These are phyloP conservation scores for Orbilia oligospora DNA, from an alignment of 2,329 filamentous ascomycete genomes.

Conservation along the genomic window DNA sequence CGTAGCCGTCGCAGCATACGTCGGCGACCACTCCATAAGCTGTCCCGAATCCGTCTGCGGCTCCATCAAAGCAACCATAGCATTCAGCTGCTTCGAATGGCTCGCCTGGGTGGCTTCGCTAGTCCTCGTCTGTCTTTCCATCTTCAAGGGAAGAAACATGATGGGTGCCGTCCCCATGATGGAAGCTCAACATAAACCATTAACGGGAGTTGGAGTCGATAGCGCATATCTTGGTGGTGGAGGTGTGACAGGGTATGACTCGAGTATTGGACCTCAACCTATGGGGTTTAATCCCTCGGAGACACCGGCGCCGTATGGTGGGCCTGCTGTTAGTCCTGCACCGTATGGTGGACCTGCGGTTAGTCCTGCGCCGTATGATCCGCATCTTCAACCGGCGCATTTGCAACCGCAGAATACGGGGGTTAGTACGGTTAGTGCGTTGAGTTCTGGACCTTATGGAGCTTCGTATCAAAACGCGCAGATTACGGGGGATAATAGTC, in stretches of 20 bases:
- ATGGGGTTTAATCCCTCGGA: constrained; percentile 56
- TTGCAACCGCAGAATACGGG: constrained; percentile 55
- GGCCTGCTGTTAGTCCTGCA: constrained; percentile 15
- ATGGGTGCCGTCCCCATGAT: constrained; percentile 50
- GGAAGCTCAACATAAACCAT: constrained; percentile 38
- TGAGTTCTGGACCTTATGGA: constrained; percentile 30
- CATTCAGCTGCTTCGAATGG: constrained; percentile 58
- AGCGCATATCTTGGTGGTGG: constrained; percentile 35
- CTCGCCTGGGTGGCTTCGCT: constrained; percentile 49
- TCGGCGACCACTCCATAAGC: constrained; percentile 49
- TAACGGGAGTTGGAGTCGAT: constrained; percentile 34
- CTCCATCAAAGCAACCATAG: constrained; percentile 51
- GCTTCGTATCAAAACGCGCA: constrained; percentile 35
- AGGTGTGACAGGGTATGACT: constrained; percentile 26
- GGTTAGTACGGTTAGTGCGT: constrained; percentile 42
- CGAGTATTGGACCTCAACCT: constrained; percentile 23
- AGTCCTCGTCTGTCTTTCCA: constrained; percentile 50
- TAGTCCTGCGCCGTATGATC: constrained; percentile 52
- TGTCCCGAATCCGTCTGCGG: constrained; percentile 56
- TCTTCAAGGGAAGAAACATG: constrained; percentile 52
- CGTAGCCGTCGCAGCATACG: constrained; percentile 54
- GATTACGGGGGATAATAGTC: constrained; percentile 40
- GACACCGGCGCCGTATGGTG: constrained; percentile 42
- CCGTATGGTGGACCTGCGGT: constrained; percentile 28
- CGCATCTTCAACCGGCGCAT: constrained; percentile 51